phyloP scores from a whole-genome alignment of 2,329 filamentous ascomycete genomes.

The Zalaria sp. region DNA sequence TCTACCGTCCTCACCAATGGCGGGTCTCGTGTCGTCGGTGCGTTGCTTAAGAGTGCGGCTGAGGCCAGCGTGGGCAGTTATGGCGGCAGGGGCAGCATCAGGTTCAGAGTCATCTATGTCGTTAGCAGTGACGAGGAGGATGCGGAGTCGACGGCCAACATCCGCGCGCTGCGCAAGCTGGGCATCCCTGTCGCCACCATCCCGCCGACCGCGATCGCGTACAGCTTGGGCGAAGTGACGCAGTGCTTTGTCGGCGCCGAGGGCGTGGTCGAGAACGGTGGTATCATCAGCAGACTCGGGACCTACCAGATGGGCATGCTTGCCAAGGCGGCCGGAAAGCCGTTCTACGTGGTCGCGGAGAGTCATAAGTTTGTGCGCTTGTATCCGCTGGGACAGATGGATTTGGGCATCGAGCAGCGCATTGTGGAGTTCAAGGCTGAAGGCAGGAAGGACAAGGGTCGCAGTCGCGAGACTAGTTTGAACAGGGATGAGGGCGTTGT shows the following conservation, averaged over 20 bases:
- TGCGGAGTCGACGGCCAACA: constrained; percentile 55
- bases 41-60: constrained; percentile 60
- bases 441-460: constrained; percentile 9
- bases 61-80: constrained; percentile 34
- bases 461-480: constrained; percentile 1
- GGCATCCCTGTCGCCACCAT: constrained; percentile 78
- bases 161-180: constrained; percentile 53
- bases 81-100: constrained; percentile 41
- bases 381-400: constrained; percentile 68
- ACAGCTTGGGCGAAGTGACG: constrained; percentile 62
- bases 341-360: constrained; percentile 85
- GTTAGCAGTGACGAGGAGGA: constrained; percentile 21
- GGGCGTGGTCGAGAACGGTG: constrained; percentile 86
- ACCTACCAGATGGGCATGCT: constrained; percentile 75
- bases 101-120: constrained; percentile 72
- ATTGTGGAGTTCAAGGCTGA: constrained; percentile 56
- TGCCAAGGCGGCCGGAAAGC: constrained; percentile 57
- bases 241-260: constrained; percentile 56
- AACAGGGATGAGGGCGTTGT: constrained; percentile 12
- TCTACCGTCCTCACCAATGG: constrained; percentile 82
- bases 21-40: constrained; percentile 69
- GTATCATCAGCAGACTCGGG: constrained; percentile 78
- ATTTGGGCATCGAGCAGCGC: constrained; percentile 66
- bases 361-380: constrained; percentile 93
- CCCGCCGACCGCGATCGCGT: constrained; percentile 59